These are phyloP conservation scores for Prunus yedoensis DNA, from an alignment of 331 rosid genomes.

Conservation along the genomic window DNA sequence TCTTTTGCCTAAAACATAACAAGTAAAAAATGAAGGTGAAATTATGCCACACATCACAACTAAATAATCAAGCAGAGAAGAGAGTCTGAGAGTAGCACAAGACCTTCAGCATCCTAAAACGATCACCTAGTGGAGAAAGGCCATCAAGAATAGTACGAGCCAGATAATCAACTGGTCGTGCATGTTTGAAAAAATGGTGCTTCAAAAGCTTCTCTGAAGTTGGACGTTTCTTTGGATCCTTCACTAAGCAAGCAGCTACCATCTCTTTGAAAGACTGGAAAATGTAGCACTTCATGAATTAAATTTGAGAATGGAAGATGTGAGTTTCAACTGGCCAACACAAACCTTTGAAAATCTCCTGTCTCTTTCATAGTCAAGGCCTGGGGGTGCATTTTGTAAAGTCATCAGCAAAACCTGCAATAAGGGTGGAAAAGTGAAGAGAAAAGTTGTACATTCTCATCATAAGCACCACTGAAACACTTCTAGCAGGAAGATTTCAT, in stretches of 20 bases:
- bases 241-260: slow-evolving; percentile 92
- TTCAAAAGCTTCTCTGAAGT: slow-evolving; percentile 87
- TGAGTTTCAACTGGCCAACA: slow-evolving; percentile 36
- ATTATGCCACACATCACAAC: slow-evolving; percentile 8
- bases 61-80: slow-evolving; percentile 19
- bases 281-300: slow-evolving; percentile 34
- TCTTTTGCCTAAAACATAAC: slow-evolving; percentile 64
- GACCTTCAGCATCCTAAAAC: slow-evolving; percentile 85
- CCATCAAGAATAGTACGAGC: slow-evolving; percentile 71
- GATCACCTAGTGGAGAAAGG: slow-evolving; percentile 89
- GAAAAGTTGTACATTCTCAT: slow-evolving; percentile 18
- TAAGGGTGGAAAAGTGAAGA: slow-evolving; percentile 20
- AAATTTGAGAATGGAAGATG: slow-evolving; percentile 21
- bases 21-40: slow-evolving; percentile 17
- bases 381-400: slow-evolving; percentile 97
- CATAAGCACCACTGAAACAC: slow-evolving; percentile 10
- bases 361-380: slow-evolving; percentile 98
- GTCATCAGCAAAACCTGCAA: slow-evolving; percentile 97
- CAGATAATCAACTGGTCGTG: slow-evolving; percentile 61
- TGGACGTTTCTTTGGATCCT: slow-evolving; percentile 99
- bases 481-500: slow-evolving; percentile 4
- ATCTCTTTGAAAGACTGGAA: slow-evolving; percentile 90
- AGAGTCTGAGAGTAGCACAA: slow-evolving; percentile 27
- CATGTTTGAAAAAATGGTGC: slow-evolving; percentile 87
- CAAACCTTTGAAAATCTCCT: slow-evolving; percentile 93